Base-by-base conservation (phyloP, 805 yeast species). In the Saccharomycopsis sp. region DNA sequence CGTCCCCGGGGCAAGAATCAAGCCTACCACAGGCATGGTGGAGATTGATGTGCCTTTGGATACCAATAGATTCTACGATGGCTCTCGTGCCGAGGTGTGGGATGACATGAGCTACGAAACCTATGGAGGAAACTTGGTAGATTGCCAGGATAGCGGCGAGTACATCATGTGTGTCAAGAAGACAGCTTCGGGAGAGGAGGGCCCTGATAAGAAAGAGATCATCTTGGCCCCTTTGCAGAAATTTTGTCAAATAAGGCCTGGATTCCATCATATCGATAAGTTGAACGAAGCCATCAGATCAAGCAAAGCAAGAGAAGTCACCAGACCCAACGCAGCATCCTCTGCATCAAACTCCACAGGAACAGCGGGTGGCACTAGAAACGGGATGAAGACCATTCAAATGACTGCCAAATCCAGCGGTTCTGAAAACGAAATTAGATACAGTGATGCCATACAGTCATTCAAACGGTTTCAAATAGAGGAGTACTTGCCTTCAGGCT, bases 1-100 rank as follows among this genome's bases (percentile, higher is more conserved):
- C 8, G 54, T 64, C 25, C 55, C 68, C 45, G 60, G 60, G 13
- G 64, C 77, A 0, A 59, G 80, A 31, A 57, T 81, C 45, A 89
- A 87, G 53, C 72, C 72, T 1, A 62, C 68, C 20, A 67, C 85
- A 1, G 72, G 75, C 2, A 66, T 77, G 9, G 61, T 92, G 46
- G 94, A 85, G 55, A 69, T 88, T 27, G 84, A 80, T 46, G 63
- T 83, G 5, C 94, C 95, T 10, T 60, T 85, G 38, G 80, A 80
- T 39, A 80, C 84, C 0, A 52, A 63, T 4, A 69, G 68, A 33
- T 86, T 81, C 52, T 84, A 75, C 53, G 89, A 87, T 55, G 67
- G 62, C 31, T 61, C 68, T 9, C 79, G 77, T 51, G 68, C 80
- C 5, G 76, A 68, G 18, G 69, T 71, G 40, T 82, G 95, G 88